Evolutionary conservation across 2,329 filamentous ascomycete genomes (phyloP).

Genomic region (Penicillium brevicompactum): DNA sequence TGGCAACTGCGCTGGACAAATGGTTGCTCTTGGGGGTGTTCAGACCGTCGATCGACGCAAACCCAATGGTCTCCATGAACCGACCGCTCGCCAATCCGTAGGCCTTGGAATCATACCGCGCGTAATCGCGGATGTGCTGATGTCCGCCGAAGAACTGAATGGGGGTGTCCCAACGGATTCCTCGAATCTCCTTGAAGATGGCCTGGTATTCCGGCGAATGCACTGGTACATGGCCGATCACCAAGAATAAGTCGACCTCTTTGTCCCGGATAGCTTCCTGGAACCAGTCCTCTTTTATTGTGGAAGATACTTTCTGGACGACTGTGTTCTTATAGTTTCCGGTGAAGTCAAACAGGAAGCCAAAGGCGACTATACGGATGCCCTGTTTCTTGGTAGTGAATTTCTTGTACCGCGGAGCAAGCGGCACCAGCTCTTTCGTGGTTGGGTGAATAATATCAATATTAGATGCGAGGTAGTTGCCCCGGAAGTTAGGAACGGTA

Average conservation of each 20-base stretch:
- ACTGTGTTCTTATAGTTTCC: conserved; percentile 89
- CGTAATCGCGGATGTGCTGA: conserved; percentile 82
- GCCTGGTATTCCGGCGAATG: conserved; percentile 76
- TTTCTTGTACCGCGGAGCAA: conserved; percentile 81
- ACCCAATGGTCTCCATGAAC: conserved; percentile 94
- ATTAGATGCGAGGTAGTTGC: conserved; percentile 86
- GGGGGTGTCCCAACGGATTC: conserved; percentile 74
- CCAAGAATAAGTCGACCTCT: conserved; percentile 82
- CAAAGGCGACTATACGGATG: conserved; percentile 82
- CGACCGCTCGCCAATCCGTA: conserved; percentile 83
- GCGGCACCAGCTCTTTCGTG: conserved; percentile 70
- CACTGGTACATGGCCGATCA: conserved; percentile 82
- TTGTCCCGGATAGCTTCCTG: conserved; percentile 75
- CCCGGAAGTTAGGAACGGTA: conserved; percentile 80
- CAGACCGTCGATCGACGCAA: conserved; percentile 79
- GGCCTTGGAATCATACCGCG: conserved; percentile 74
- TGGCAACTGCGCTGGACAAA: conserved; percentile 21
- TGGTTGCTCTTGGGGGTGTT: conserved; percentile 40
- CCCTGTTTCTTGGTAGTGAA: conserved; percentile 91
- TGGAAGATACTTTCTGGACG: conserved; percentile 76
- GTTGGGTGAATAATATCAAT: conserved; percentile 80
- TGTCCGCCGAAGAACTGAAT: conserved; percentile 94
- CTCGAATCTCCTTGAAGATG: conserved; percentile 77
- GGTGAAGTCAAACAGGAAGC: conserved; percentile 92
- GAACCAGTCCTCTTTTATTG: conserved; percentile 86